Percentiles rank a stretch among this genome's conserved stretches.
phyloP scores from a whole-genome alignment of 345 rosid genomes.

The Populus pruinosa region DNA sequence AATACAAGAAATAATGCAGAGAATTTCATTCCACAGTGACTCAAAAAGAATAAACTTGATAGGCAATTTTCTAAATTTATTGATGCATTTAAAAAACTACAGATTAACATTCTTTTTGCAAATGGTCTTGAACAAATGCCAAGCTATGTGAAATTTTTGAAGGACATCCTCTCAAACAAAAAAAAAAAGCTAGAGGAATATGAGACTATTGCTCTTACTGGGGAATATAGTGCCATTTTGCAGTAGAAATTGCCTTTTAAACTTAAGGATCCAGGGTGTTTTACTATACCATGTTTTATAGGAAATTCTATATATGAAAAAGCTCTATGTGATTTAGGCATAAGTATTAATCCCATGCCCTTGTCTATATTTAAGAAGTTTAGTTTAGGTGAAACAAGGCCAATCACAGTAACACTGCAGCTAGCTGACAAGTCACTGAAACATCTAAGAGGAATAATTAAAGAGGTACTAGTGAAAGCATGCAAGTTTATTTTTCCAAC shows the following conservation, averaged over 20 bases:
- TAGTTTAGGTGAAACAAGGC: background rate
- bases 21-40: background rate
- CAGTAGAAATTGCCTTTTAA: background rate
- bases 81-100: background rate
- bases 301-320: background rate
- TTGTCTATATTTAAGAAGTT: background rate
- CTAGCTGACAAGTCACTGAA: background rate
- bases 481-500: background rate
- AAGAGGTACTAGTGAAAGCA: background rate
- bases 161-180: background rate
- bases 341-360: background rate
- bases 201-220: background rate
- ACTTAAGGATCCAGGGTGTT: background rate
- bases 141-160: background rate
- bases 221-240: background rate
- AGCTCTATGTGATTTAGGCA: background rate
- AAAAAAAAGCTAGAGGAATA: background rate
- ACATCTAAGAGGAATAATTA: background rate
- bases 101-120: background rate
- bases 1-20: background rate
- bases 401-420: background rate
- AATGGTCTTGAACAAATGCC: background rate
- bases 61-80: background rate
- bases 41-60: background rate
- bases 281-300: background rate